Base-by-base conservation (phyloP, 2,329 filamentous ascomycete species). In the Aotearoamyces nothofagi region DNA sequence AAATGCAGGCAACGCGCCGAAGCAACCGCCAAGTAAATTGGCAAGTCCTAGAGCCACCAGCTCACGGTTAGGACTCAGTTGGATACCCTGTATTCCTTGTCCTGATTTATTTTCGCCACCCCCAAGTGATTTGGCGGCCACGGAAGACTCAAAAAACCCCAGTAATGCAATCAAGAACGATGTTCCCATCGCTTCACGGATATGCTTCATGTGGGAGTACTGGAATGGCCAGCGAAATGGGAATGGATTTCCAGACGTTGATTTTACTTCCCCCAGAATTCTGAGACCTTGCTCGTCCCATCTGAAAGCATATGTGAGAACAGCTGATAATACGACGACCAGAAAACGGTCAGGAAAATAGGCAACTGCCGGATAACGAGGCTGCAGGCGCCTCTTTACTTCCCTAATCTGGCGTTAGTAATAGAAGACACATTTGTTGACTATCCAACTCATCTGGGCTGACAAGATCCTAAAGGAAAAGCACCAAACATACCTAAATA, bases 131-230 rank as follows among this genome's bases (percentile, higher is more conserved):
- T 96, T 96, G 19, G 90, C 90, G 1, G 90, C 90, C 9, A 98
- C 84, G 0, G 84, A 93, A 3, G 83, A 93, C 53, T 98, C 90
- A 44, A 98, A 98, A 55, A 98, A 98, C n/a, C 90, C 90, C 0
- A 98, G 72, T 14, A 98, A 63, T 1, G 86, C 83, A 39, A 98
- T 93, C 30, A 96, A 63, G 46, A 98, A 93, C 0, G 83, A 79
- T 0, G 90, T 96, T 29, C 81, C 77, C 66, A 96, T 78, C 20
- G 83, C 79, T 37, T 83, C 78, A 13, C 79, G 76, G 30, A 92
- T 80, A 47, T 94, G 78, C 14, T 70, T 66, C 61, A 96, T 74
- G 41, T 92, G 71, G 4, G 69, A 63, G 2, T 69, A 56, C 38
- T 75, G 70, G 45, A 94, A 90, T 0, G 90, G 87, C 66, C 86